Evolutionary conservation across 768 basidiomycete species (phyloP), one percentile per base, ranked within the genome.

Genomic region (Tulasnella calospora): DNA sequence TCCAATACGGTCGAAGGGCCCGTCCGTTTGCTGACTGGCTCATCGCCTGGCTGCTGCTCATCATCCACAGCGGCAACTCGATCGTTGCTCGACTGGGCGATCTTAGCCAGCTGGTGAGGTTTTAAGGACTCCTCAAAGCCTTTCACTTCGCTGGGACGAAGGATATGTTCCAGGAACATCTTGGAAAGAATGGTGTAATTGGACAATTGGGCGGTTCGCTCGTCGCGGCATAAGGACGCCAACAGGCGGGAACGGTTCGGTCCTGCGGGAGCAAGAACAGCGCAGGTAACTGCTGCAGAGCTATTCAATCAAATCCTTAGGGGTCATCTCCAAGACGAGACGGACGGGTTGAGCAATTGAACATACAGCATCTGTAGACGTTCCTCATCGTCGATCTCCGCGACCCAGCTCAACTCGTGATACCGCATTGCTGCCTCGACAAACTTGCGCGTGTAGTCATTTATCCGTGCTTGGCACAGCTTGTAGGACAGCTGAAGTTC

Each of bases 121-220:
- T 93, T 92, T 74, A 99, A 89, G 3, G 91, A 92, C 67, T 87
- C 88, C 83, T 96, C 94, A 83, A 99, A 99, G 71, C 92, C 91
- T 83, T 93, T 91, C 77, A 99, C 89, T 85, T 99, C 97, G 69
- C 89, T 87, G 1, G 95, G 88, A 67, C 96, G 92, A 73, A 99
- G 89, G 83, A 99, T 98, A 81, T 95, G 96, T 83, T 99, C 98
- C 80, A 99, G 91, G 85, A 98, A 96, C 97, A 99, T 99, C 84
- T 98, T 98, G 47, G 93, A 91, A 35, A 99, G 90, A 83, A 99
- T 96, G 82, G 94, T 93, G 86, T 91, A 92, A 17, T 92, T 91
- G 9, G 92, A 89, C 3, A 97, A 90, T 33, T 93, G 90, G 36
- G 87, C 82, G 0, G 94, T 91, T 51, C 98, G 91, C 83, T 99